Percentiles rank a stretch among this genome's conserved stretches.
phyloP scores from a whole-genome alignment of 2,329 filamentous ascomycete species.

The Talaromyces sp. region DNA sequence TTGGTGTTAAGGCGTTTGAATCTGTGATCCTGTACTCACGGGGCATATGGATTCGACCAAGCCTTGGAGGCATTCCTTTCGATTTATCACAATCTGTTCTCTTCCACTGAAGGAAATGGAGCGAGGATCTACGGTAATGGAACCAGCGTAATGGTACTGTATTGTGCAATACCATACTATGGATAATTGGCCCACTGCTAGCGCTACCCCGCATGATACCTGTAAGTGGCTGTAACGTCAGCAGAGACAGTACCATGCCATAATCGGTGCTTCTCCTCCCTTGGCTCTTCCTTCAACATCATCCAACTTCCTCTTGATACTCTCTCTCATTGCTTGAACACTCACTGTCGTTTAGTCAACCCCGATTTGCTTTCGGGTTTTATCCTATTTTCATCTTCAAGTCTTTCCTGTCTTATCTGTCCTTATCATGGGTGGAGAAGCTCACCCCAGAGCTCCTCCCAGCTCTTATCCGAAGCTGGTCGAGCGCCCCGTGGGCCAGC shows the following conservation, averaged over 20 bases:
- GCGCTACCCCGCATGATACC: constrained; percentile 3
- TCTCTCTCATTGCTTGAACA: neutral
- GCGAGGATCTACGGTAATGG: neutral
- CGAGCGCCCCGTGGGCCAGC: constrained; percentile 60
- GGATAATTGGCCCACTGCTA: neutral
- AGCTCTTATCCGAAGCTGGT: constrained; percentile 48
- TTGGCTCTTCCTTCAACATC: constrained; percentile 1
- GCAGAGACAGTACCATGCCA: neutral
- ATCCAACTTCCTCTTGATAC: neutral
- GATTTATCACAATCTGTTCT: no score
- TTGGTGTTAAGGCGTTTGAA: no score
- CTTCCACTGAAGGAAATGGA: neutral
- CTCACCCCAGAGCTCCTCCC: constrained; percentile 27
- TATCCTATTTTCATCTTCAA: neutral
- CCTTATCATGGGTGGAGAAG: constrained; percentile 34
- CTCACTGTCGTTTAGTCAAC: neutral
- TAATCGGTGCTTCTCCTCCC: neutral
- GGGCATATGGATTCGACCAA: no score
- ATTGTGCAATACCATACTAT: neutral
- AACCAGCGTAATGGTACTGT: neutral
- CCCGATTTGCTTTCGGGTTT: constrained; percentile 4
- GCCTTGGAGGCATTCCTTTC: no score
- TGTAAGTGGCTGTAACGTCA: constrained; percentile 3
- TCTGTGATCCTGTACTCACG: no score
- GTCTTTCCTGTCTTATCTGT: neutral